A percentile compares a stretch with the other conserved stretches of the same genome.
Evolutionary conservation across 495 filamentous ascomycete species (phyloP).

Genomic region (Penicillium arizonense): DNA sequence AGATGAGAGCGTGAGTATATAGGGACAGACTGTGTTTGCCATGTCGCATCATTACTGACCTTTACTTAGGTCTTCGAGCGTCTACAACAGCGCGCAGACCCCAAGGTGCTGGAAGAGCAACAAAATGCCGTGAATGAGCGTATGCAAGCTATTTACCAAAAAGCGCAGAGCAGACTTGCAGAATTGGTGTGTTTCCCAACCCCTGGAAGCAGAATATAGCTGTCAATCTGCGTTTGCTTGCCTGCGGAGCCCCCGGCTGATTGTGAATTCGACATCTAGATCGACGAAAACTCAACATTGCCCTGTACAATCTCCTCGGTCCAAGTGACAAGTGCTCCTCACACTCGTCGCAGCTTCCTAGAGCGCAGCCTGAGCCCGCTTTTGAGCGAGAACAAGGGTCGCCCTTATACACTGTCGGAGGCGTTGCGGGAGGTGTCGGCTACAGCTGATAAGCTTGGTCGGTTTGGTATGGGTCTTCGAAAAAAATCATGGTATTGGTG

Average conservation of each 20-base stretch:
- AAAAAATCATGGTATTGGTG: not conserved
- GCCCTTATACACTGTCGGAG: conserved; percentile 72
- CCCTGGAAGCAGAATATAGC: not conserved
- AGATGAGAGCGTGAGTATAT: conserved; percentile 39
- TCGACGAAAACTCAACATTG: conserved; percentile 75
- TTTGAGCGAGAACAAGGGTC: conserved; percentile 62
- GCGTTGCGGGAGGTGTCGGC: conserved; percentile 66
- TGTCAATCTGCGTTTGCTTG: not conserved
- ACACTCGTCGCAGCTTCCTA: conserved; percentile 79
- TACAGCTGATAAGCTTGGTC: conserved; percentile 69
- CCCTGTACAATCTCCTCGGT: conserved; percentile 79
- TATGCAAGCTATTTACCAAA: conserved; percentile 62
- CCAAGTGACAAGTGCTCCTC: conserved; percentile 70
- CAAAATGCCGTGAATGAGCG: conserved; percentile 61
- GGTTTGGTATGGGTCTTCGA: conserved; percentile 63
- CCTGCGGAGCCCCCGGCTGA: conserved; percentile 15
- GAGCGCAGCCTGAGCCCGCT: conserved; percentile 75
- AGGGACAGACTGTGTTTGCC: not conserved
- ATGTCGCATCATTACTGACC: not conserved
- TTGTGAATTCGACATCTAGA: conserved; percentile 40
- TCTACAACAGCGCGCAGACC: conserved; percentile 60
- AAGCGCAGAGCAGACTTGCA: conserved; percentile 59
- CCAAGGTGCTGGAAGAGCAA: conserved; percentile 58
- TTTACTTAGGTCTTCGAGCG: conserved; percentile 59
- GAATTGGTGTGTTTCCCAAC: conserved; percentile 42